These are phyloP conservation scores for Anethum foeniculum DNA, from an alignment of 140 eudicot species.

Conservation along the genomic window DNA sequence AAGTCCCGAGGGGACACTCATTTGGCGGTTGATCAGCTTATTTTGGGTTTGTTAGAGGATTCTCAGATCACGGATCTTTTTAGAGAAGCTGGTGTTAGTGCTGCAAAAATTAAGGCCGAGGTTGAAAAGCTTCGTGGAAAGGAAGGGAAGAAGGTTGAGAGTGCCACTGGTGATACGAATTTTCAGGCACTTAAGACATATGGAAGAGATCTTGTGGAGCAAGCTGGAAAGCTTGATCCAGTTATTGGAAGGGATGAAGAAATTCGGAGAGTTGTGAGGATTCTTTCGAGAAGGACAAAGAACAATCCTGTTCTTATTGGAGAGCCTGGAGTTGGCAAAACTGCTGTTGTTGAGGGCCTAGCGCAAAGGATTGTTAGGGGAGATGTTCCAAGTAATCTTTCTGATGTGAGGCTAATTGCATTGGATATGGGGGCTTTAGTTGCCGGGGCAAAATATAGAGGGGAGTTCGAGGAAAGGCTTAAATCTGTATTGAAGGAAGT, in stretches of 20 bases:
- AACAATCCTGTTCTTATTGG: slow-evolving; percentile 90
- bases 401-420: slow-evolving; percentile 71
- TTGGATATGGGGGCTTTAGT: slow-evolving; percentile 89
- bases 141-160: slow-evolving; percentile 80
- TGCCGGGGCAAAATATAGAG: slow-evolving; percentile 90
- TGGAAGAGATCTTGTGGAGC: slow-evolving; percentile 89
- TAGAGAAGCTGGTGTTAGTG: slow-evolving; percentile 74
- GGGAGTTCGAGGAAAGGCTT: slow-evolving; percentile 85
- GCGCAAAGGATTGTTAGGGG: slow-evolving; percentile 86
- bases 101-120: slow-evolving; percentile 55
- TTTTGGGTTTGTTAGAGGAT: slow-evolving; percentile 76
- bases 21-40: slow-evolving; percentile 79
- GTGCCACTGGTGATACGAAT: slow-evolving; percentile 78
- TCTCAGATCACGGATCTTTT: slow-evolving; percentile 60
- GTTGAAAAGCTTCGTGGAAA: slow-evolving; percentile 81
- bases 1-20: slow-evolving; percentile 77
- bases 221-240: slow-evolving; percentile 90
- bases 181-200: slow-evolving; percentile 85
- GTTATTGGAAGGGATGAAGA: slow-evolving; percentile 96
- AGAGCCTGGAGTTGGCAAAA: slow-evolving; percentile 93
- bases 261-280: slow-evolving; percentile 69
- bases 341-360: slow-evolving; percentile 91
- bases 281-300: slow-evolving; percentile 76
- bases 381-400: slow-evolving; percentile 83
- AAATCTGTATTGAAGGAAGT: slow-evolving; percentile 89